Evolutionary conservation across 495 filamentous ascomycete species (phyloP).

Genomic region (Trichocladium antarcticum): DNA sequence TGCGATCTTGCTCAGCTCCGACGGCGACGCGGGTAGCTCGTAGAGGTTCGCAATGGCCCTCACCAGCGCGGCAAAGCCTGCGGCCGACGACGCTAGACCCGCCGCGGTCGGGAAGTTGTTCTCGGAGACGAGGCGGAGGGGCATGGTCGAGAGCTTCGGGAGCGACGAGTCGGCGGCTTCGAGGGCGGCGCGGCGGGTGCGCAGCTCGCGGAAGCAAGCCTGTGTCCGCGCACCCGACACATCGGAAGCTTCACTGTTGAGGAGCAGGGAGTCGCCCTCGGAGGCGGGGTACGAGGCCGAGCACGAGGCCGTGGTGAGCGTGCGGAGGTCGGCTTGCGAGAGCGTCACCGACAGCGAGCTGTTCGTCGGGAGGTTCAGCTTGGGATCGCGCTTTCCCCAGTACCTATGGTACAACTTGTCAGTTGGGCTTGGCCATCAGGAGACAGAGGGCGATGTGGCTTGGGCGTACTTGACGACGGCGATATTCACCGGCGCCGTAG

Average conservation of each 20-base stretch:
- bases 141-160: slow-evolving; percentile 61
- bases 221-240: slow-evolving; percentile 78
- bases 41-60: slow-evolving; percentile 89
- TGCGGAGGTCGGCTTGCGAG: slow-evolving; percentile 84
- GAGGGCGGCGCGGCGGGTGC: slow-evolving; percentile 59
- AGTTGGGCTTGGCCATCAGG: slow-evolving; percentile 11
- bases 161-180: slow-evolving; percentile 60
- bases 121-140: slow-evolving; percentile 73
- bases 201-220: slow-evolving; percentile 80
- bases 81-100: slow-evolving; percentile 85
- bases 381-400: slow-evolving; percentile 92
- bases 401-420: slow-evolving; percentile 47
- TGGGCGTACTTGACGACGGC: slow-evolving; percentile 82
- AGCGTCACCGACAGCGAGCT: slow-evolving; percentile 93
- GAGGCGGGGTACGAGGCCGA: slow-evolving; percentile 55
- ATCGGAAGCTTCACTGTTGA: slow-evolving; percentile 76
- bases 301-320: slow-evolving; percentile 91
- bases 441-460: slow-evolving; percentile 1
- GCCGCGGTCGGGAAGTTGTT: slow-evolving; percentile 99
- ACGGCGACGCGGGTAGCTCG: slow-evolving; percentile 61
- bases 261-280: slow-evolving; percentile 57
- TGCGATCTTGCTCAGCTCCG: slow-evolving; percentile 75
- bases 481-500: slow-evolving; percentile 96
- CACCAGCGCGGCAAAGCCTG: slow-evolving; percentile 90
- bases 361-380: slow-evolving; percentile 93